phyloP scores from a whole-genome alignment of 2,329 filamentous ascomycete species.

The Beauveria asiatica region DNA sequence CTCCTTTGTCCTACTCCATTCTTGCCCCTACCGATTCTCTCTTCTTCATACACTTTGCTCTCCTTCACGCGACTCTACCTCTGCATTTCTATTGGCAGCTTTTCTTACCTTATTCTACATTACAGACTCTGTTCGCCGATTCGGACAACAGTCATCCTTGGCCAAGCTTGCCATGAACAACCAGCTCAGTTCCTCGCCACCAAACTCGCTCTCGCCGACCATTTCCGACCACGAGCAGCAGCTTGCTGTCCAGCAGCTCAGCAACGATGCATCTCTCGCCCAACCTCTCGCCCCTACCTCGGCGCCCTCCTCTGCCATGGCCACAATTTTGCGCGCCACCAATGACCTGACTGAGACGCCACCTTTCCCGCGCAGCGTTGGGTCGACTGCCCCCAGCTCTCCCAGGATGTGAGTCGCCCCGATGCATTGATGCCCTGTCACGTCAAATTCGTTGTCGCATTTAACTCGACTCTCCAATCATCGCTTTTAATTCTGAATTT shows the following conservation, averaged over 20 bases:
- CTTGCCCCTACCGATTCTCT: neutral
- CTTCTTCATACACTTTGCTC: neutral
- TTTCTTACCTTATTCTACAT: slow-evolving; percentile 10
- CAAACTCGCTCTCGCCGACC: slow-evolving; percentile 22
- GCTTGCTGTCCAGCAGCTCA: slow-evolving; percentile 25
- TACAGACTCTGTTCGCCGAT: slow-evolving; percentile 25
- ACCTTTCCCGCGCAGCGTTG: slow-evolving; percentile 46
- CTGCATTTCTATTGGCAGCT: slow-evolving; percentile 6
- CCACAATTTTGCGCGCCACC: slow-evolving; percentile 33
- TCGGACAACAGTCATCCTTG: slow-evolving; percentile 33
- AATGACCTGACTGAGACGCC: slow-evolving; percentile 44
- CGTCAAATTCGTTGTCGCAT: neutral
- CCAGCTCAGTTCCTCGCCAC: slow-evolving; percentile 26
- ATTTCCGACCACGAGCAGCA: slow-evolving; percentile 24
- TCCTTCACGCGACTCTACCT: neutral
- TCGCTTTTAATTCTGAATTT: neutral
- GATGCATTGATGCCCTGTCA: neutral
- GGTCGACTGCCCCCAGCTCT: slow-evolving; percentile 50
- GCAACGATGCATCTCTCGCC: slow-evolving; percentile 21
- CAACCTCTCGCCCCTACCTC: slow-evolving; percentile 13
- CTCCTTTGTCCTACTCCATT: neutral
- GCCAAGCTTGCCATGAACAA: slow-evolving; percentile 40
- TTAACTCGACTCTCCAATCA: neutral
- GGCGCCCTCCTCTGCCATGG: slow-evolving; percentile 28
- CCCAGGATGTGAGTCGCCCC: slow-evolving; percentile 44